Conservation (phyloP, 495 filamentous ascomycete species). For the Parathielavia hyrcaniae region DNA sequence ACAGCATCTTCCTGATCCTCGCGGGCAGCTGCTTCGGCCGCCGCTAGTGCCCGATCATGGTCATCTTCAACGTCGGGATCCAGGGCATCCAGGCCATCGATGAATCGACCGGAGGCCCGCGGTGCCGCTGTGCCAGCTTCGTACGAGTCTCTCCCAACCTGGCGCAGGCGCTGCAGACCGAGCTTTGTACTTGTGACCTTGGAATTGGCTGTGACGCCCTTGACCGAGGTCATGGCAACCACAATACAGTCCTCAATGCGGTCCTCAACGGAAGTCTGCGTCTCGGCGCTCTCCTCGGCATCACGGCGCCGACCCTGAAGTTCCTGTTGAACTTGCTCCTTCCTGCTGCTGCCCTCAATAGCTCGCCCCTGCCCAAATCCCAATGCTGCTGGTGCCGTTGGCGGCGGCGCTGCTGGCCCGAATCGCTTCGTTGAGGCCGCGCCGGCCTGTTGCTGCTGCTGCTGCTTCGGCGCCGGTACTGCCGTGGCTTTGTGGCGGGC, state of each 20-base stretch:
- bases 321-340: too few species aligned
- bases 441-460: too few species aligned
- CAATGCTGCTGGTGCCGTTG: too few species aligned
- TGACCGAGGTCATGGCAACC: background rate
- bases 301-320: too few species aligned
- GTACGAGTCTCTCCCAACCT: background rate
- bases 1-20: background rate
- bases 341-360: too few species aligned
- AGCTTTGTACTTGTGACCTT: background rate
- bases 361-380: too few species aligned
- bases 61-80: background rate
- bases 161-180: background rate
- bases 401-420: too few species aligned
- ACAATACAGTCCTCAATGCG: background rate
- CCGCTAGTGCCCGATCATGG: background rate
- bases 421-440: too few species aligned
- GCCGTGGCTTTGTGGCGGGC: too few species aligned
- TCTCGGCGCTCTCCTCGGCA: too few species aligned
- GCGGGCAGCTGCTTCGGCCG: background rate
- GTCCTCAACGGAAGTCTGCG: background rate
- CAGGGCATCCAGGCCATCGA: background rate
- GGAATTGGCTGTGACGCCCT: background rate
- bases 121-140: background rate
- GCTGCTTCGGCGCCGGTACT: too few species aligned
- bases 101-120: background rate